phyloP scores from a whole-genome alignment of 2,329 filamentous ascomycete genomes.

The Septoria linicola region DNA sequence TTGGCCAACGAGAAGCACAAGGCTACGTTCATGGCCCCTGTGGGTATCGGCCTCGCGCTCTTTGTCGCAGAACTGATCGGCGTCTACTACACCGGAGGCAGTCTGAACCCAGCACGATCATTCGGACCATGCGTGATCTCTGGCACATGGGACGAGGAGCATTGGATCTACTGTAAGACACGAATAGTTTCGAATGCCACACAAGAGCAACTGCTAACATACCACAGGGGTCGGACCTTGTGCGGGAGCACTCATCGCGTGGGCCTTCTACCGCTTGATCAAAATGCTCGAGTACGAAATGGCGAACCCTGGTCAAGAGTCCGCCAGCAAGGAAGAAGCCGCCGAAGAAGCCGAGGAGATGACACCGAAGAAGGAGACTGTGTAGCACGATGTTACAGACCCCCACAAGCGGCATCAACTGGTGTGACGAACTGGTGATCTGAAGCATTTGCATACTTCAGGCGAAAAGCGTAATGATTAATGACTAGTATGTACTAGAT shows the following conservation, averaged over 20 bases:
- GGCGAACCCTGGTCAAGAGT: constrained; percentile 34
- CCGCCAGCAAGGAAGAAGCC: constrained; percentile 26
- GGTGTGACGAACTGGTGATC: not conserved
- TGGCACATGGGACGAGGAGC: constrained; percentile 27
- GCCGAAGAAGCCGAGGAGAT: constrained; percentile 24
- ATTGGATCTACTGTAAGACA: constrained; percentile 30
- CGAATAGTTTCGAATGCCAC: not conserved
- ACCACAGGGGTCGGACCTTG: constrained; percentile 34
- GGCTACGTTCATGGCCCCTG: constrained; percentile 47
- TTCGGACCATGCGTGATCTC: constrained; percentile 36
- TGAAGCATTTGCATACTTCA: not conserved
- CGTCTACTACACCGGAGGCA: constrained; percentile 41
- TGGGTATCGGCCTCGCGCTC: constrained; percentile 51
- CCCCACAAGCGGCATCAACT: not conserved
- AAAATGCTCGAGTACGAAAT: constrained; percentile 38
- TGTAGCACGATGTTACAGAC: constrained; percentile 3
- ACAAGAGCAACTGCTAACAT: constrained; percentile 4
- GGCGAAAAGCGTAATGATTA: constrained; percentile 1
- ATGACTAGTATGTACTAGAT: constrained; percentile 5
- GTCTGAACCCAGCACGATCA: constrained; percentile 39
- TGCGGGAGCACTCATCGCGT: constrained; percentile 34
- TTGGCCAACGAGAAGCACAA: constrained; percentile 43
- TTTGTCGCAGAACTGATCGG: constrained; percentile 48
- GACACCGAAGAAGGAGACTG: constrained; percentile 26
- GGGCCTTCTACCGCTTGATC: constrained; percentile 38